Conservation (phyloP, 345 rosid species). For the Populus simonii region DNA sequence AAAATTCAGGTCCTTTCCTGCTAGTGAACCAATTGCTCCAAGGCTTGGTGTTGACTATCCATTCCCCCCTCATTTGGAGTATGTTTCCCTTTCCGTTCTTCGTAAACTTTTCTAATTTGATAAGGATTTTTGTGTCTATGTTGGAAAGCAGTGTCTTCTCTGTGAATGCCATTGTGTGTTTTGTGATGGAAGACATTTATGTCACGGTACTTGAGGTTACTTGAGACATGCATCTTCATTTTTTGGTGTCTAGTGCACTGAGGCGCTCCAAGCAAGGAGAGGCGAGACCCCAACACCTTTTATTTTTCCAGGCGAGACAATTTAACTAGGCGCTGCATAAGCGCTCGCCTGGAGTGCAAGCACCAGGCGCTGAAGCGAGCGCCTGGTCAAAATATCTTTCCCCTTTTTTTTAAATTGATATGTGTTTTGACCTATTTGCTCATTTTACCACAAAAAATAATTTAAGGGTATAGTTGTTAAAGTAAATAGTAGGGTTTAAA, state of each 20-base stretch:
- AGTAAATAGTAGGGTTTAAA: no score
- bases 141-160: not conserved
- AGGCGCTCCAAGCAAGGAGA: no score
- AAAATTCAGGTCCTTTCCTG: conserved; percentile 33
- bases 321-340: no score
- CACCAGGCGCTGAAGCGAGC: no score
- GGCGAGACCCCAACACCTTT: no score
- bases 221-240: not conserved
- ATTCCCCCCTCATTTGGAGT: conserved; percentile 91
- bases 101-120: not conserved
- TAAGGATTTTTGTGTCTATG: not conserved
- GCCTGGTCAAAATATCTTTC: no score
- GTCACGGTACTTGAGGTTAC: not conserved
- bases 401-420: no score
- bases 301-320: no score
- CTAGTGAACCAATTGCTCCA: conserved; percentile 71
- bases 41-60: conserved; percentile 90
- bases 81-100: conserved; percentile 22
- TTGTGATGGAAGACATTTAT: not conserved
- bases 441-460: no score
- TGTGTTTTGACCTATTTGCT: no score
- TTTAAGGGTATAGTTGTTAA: no score
- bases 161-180: not conserved
- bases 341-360: no score
- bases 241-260: not conserved